Conservation (phyloP, 2,329 filamentous ascomycete species). For the Exutisphaerella laricina region DNA sequence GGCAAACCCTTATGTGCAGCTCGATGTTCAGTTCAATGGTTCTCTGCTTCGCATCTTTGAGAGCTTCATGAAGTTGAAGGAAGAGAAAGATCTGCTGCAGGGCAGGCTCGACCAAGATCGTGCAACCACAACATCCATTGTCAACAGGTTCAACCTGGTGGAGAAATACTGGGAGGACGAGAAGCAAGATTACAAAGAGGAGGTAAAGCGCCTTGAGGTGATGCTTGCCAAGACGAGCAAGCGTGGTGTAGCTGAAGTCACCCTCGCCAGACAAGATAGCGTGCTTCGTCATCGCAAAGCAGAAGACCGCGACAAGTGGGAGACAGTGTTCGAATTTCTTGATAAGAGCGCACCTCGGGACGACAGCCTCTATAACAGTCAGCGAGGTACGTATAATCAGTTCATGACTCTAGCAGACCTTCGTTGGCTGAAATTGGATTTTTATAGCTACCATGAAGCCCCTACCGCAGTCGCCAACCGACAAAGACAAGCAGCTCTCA, state of each 20-base stretch:
- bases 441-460: constrained; percentile 26
- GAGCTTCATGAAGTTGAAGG: constrained; percentile 34
- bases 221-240: constrained; percentile 38
- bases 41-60: constrained; percentile 41
- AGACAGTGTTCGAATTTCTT: constrained; percentile 33
- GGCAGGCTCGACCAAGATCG: constrained; percentile 28
- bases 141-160: constrained; percentile 25
- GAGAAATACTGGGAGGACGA: constrained; percentile 33
- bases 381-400: constrained; percentile 32
- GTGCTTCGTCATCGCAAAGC: constrained; percentile 28
- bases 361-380: constrained; percentile 25
- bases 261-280: constrained; percentile 39
- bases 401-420: neutral
- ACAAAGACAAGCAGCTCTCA: constrained; percentile 37
- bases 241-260: constrained; percentile 38
- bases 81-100: constrained; percentile 33
- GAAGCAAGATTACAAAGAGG: constrained; percentile 35
- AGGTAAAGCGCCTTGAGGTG: constrained; percentile 42
- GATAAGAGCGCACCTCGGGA: constrained; percentile 25
- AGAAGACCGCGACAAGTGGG: constrained; percentile 18
- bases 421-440: constrained; percentile 20
- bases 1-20: constrained; percentile 24
- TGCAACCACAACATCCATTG: constrained; percentile 17
- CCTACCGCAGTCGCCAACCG: constrained; percentile 33
- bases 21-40: constrained; percentile 33